phyloP scores from a whole-genome alignment of 305 asterid species.

The Stenogyne calaminthoides region DNA sequence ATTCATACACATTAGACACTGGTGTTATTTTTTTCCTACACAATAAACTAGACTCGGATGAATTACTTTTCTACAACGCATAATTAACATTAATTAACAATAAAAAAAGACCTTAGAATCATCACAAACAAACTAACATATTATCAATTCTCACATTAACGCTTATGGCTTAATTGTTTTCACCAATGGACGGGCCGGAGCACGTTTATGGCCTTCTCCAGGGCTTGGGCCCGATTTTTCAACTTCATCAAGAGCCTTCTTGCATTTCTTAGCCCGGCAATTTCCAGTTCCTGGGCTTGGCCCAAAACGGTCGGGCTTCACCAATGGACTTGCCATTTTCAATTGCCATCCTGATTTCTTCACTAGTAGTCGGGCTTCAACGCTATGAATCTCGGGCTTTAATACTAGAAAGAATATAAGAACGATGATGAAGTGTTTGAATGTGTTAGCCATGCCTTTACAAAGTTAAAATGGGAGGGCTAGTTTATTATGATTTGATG shows the following conservation, averaged over 20 bases:
- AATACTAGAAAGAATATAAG: conserved; percentile 12
- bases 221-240: conserved; percentile 53
- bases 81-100: background rate
- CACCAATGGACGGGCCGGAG: background rate
- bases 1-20: too few relatives aligned
- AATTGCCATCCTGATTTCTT: background rate
- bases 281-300: conserved; percentile 31
- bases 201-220: conserved; percentile 47
- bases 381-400: conserved; percentile 7
- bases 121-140: background rate
- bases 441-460: conserved; percentile 31
- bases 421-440: conserved; percentile 21
- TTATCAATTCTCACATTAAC: background rate
- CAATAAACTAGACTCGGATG: background rate
- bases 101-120: background rate
- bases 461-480: background rate
- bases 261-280: background rate
- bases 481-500: background rate
- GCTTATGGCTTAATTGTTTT: background rate
- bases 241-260: background rate
- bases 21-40: background rate
- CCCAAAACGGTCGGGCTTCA: conserved; percentile 14
- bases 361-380: conserved; percentile 36
- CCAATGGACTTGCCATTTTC: background rate
- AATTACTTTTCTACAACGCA: background rate